Evolutionary conservation across 768 basidiomycete species (phyloP), one percentile per base, ranked within the genome.

Genomic region (Artomyces pyxidatus): DNA sequence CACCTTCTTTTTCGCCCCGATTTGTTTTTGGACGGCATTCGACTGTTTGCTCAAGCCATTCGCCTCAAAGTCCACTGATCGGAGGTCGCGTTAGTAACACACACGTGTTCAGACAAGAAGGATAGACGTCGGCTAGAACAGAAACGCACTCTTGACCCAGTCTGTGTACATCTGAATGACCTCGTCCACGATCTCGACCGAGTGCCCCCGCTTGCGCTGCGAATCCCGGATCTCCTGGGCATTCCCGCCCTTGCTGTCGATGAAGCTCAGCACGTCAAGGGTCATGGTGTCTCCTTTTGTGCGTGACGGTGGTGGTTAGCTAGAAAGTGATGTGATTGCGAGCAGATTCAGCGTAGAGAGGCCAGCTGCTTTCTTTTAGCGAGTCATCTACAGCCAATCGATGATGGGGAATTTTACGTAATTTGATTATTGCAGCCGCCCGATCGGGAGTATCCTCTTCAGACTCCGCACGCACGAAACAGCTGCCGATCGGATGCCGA

Each of bases 1-100:
- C 48, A 81, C 91, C 83, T 95, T 98, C 69, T 91, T 96, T 80
- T 92, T 96, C 2, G 78, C 74, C 10, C 81, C 83, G 60, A 99
- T 97, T 66, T 97, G 81, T 66, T 98, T 99, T 72, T 99, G 94
- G 10, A 94, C 73, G 12, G 78, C 79, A 59, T 99, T 98, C 35
- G 89, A 79, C 58, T 89, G 77, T 64, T 94, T 93, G 58, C 81
- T 75, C 43, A 87, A 67, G 16, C 73, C 75, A 58, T 87, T 89
- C 19, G 80, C 73, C 43, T 96, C 90, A 61, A 81, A 98, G 59
- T 93, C 86, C 77, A 86, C 95, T 98, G 59, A n/a, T 14, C 17
- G 19, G 28, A 28, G 22, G 19, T 32, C 27, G n/a, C 12, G 41
- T 10, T 32, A 26, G 25, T 25, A 14, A 40, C 37, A 51, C 29